Percentiles rank a stretch among this genome's conserved stretches.
These are phyloP conservation scores for Truncatella angustata DNA, from an alignment of 2,329 filamentous ascomycete genomes.

Conservation along the genomic window DNA sequence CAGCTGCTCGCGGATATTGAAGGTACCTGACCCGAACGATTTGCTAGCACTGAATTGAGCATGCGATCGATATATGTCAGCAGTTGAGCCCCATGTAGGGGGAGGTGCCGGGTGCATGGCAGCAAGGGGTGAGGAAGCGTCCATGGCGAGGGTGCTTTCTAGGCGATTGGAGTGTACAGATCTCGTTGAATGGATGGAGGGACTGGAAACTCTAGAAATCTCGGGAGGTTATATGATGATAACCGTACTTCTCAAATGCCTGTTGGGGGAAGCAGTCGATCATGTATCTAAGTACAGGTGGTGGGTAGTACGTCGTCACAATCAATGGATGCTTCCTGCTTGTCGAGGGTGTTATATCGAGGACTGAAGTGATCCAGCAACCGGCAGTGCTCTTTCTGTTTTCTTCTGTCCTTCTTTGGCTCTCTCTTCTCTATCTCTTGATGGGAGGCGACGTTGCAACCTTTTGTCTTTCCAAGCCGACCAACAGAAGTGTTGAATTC, in stretches of 20 bases:
- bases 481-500: not conserved
- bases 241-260: conserved; percentile 26
- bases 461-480: not conserved
- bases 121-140: conserved; percentile 81
- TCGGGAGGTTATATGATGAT: conserved; percentile 23
- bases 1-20: conserved; percentile 78
- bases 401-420: too few species aligned
- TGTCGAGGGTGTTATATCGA: conserved; percentile 12
- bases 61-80: conserved; percentile 52
- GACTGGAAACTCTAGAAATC: conserved; percentile 4
- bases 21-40: conserved; percentile 58
- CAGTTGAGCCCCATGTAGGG: conserved; percentile 56
- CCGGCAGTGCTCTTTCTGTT: conserved; percentile 5
- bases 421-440: too few species aligned
- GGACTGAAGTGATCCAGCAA: not conserved
- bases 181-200: not conserved
- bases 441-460: not conserved
- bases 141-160: conserved; percentile 59
- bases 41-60: conserved; percentile 47
- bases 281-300: conserved; percentile 18
- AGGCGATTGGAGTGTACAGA: not conserved
- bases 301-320: conserved; percentile 21
- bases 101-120: conserved; percentile 79
- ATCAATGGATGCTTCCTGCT: conserved; percentile 25
- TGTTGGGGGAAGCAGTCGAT: conserved; percentile 21